A percentile compares a stretch with the other conserved stretches of the same genome.
These are phyloP conservation scores for Nemania bipapillata DNA, from an alignment of 2,329 filamentous ascomycete genomes.

Conservation along the genomic window DNA sequence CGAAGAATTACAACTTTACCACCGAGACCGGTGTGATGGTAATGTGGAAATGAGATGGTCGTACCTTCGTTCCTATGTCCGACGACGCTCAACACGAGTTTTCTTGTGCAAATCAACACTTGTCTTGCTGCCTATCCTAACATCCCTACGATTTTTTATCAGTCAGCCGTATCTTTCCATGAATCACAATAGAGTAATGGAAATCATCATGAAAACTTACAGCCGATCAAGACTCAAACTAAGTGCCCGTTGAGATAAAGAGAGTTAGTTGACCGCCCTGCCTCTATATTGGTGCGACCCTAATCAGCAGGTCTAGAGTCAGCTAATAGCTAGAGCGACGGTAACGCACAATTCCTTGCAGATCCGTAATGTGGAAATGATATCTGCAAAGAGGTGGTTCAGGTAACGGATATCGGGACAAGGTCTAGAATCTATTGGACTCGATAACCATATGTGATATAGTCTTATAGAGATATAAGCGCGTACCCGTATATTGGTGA, in stretches of 20 bases:
- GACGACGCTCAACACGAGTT: constrained; percentile 5
- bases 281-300: constrained; percentile 22
- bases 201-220: constrained; percentile 14
- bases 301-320: constrained; percentile 24
- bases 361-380: constrained; percentile 36
- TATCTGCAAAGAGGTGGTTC: constrained; percentile 36
- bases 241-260: background rate
- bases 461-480: constrained; percentile 43
- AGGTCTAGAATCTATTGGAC: constrained; percentile 44
- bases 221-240: background rate
- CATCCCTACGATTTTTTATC: background rate
- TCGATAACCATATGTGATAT: constrained; percentile 42
- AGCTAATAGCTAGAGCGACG: constrained; percentile 41
- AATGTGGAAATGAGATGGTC: constrained; percentile 39
- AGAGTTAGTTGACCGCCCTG: constrained; percentile 2
- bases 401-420: constrained; percentile 44
- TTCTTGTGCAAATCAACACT: constrained; percentile 6
- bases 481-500: constrained; percentile 45
- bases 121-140: background rate
- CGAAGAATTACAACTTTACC: constrained; percentile 15
- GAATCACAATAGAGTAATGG: background rate
- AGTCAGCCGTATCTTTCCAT: constrained; percentile 12
- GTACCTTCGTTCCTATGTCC: constrained; percentile 32
- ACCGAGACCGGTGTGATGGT: constrained; percentile 26
- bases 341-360: constrained; percentile 41